Evolutionary conservation across 768 basidiomycete genomes (phyloP), one percentile per base, ranked within the genome.

Genomic region (Kondoa subrosea): DNA sequence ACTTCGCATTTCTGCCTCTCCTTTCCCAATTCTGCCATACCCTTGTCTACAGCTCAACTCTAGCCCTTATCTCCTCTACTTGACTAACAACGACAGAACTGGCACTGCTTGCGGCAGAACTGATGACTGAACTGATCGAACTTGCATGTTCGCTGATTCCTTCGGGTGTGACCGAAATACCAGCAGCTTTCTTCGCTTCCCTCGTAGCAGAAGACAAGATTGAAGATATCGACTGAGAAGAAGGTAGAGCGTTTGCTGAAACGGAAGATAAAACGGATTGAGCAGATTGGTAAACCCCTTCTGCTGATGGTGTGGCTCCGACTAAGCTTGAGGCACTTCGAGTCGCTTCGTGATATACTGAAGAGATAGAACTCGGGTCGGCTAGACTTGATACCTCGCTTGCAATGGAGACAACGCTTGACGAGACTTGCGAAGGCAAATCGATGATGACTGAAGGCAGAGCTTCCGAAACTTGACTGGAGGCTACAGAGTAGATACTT

Each of bases 171-270:
- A 31, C 25, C 14, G 58, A 26, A 31, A 27, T 27, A 4, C 58
- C 58, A 14, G 29, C 58, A 26, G 58, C 58, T 26, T 27, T 25
- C 58, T 25, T 31, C 14, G 58, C 58, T 60, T 25, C 58, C 29
- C 58, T 60, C 25, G 58, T 60, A 60, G 58, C 58, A 4, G 58
- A 60, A 8, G 40, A 50, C 21, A 60, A 14, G 25, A 60, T 60
- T 14, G 25, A 31, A 4, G 58, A 25, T 8, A 27, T 27, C 29
- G 30, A 31, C 25, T 60, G n/a, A 12, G 58, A 26, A 25, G 25
- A 31, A 25, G 25, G 30, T 14, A 31, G n/a, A n/a, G n/a, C n/a
- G n/a, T n/a, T n/a, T n/a, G n/a, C n/a, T n/a, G 40, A 50, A 50
- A 50, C 40, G 40, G 40, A 50, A 8, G 40, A 50, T 50, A 50